Conservation (phyloP, 2,329 filamentous ascomycete genomes). For the Neonectria ditissima region DNA sequence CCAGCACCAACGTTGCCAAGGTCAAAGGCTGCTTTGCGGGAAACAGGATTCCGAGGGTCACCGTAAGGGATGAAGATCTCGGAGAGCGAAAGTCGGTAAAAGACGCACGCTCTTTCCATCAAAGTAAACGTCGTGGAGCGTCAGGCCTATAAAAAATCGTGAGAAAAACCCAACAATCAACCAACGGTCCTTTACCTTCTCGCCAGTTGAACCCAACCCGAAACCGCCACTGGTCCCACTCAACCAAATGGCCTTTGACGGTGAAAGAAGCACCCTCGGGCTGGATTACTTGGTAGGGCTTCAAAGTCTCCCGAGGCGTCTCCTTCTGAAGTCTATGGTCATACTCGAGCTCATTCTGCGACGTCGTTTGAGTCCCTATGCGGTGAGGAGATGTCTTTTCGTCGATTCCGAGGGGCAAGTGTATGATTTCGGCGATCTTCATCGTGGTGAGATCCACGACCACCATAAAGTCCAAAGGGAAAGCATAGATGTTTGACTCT, state of each 20-base stretch:
- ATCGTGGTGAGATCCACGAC: conserved; percentile 7
- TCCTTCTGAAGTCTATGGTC: conserved; percentile 44
- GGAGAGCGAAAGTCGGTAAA: conserved; percentile 72
- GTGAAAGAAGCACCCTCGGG: conserved; percentile 38
- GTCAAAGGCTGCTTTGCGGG: conserved; percentile 76
- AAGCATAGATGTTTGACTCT: conserved; percentile 17
- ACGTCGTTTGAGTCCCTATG: background rate
- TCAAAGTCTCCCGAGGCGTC: conserved; percentile 42
- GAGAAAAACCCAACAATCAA: too few species aligned
- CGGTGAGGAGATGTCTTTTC: conserved; percentile 11
- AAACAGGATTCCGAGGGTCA: conserved; percentile 62
- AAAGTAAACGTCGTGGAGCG: conserved; percentile 76
- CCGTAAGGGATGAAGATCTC: conserved; percentile 78
- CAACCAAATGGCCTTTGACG: too few species aligned
- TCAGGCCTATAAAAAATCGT: conserved; percentile 38
- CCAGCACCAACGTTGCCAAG: conserved; percentile 75
- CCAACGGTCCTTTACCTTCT: too few species aligned
- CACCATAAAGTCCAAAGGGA: conserved; percentile 18
- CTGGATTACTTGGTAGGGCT: conserved; percentile 47
- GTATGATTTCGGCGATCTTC: conserved; percentile 11
- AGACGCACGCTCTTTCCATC: conserved; percentile 71
- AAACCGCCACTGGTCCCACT: too few species aligned
- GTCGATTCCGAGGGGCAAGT: conserved; percentile 11
- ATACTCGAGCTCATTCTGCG: conserved; percentile 46
- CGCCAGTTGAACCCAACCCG: too few species aligned